Evolutionary conservation across 2,329 filamentous ascomycete species (phyloP).

Genomic region (Epichloe baconii): DNA sequence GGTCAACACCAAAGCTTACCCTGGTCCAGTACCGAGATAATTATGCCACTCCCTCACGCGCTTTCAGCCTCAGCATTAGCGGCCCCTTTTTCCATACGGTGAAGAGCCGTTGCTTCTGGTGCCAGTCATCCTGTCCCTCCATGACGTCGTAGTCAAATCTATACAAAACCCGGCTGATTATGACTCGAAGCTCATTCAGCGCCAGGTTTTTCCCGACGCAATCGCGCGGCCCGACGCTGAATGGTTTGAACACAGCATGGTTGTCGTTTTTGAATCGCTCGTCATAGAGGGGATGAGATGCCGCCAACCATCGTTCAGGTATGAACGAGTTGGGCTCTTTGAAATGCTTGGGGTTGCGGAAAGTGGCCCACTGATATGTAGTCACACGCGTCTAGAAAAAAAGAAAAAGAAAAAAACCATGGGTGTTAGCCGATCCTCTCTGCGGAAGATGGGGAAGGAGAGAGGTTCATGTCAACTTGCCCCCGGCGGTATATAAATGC

Average conservation of each 20-base stretch:
- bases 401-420: neutral
- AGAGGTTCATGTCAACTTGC: conserved; percentile 13
- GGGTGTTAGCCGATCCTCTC: neutral
- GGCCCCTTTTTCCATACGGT: conserved; percentile 11
- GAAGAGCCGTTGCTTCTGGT: conserved; percentile 9
- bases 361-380: conserved; percentile 31
- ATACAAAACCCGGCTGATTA: conserved; percentile 29
- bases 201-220: conserved; percentile 30
- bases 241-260: conserved; percentile 22
- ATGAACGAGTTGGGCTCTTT: conserved; percentile 29
- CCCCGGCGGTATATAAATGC: conserved; percentile 20
- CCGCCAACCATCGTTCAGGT: conserved; percentile 32
- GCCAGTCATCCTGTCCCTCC: conserved; percentile 15
- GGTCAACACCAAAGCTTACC: too few relatives aligned
- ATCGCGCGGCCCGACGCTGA: conserved; percentile 25
- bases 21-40: too few relatives aligned
- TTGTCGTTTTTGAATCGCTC: conserved; percentile 27
- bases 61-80: conserved; percentile 5
- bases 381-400: conserved; percentile 24
- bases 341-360: conserved; percentile 31
- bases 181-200: conserved; percentile 34
- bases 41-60: neutral
- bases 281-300: conserved; percentile 18
- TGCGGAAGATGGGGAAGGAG: too few relatives aligned
- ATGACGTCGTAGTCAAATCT: conserved; percentile 28